These are phyloP conservation scores for Wickerhamomyces bovis DNA, from an alignment of 805 yeast genomes.

Conservation along the genomic window DNA sequence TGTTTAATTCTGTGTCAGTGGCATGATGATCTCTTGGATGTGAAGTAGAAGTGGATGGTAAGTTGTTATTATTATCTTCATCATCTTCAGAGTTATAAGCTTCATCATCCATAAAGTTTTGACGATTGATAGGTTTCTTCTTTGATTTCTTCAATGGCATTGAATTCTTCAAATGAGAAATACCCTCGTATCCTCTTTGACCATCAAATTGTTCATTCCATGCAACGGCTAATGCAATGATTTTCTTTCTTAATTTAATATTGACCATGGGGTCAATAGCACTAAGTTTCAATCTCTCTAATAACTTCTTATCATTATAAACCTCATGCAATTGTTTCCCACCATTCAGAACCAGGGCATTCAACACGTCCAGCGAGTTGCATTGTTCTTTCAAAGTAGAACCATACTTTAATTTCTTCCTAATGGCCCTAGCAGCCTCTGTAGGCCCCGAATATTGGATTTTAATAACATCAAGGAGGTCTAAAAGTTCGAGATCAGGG, in stretches of 20 bases:
- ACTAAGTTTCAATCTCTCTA: conserved; percentile 54
- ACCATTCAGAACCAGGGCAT: conserved; percentile 54
- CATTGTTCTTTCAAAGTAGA: conserved; percentile 46
- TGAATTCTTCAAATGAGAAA: conserved; percentile 40
- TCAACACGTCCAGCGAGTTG: conserved; percentile 59
- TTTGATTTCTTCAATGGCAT: conserved; percentile 32
- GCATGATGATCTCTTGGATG: not conserved
- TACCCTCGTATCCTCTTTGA: conserved; percentile 40
- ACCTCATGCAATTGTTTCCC: conserved; percentile 31
- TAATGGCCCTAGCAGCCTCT: conserved; percentile 87
- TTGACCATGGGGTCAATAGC: conserved; percentile 39
- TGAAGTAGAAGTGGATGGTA: conserved; percentile 5
- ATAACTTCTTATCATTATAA: conserved; percentile 62
- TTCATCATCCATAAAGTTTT: conserved; percentile 44
- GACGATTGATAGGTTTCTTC: conserved; percentile 10
- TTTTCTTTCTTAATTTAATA: conserved; percentile 40
- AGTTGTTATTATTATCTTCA: too few species aligned
- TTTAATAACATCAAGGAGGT: conserved; percentile 28
- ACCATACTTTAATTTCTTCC: conserved; percentile 91
- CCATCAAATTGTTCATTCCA: conserved; percentile 62
- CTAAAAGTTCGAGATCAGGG: conserved; percentile 30
- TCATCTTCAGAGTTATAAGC: conserved; percentile 38
- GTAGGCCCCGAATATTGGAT: conserved; percentile 34
- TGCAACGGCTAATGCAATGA: conserved; percentile 45
- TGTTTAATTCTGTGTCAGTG: conserved; percentile 30